phyloP scores from a whole-genome alignment of 495 filamentous ascomycete genomes.

The Tuber melanosporum region DNA sequence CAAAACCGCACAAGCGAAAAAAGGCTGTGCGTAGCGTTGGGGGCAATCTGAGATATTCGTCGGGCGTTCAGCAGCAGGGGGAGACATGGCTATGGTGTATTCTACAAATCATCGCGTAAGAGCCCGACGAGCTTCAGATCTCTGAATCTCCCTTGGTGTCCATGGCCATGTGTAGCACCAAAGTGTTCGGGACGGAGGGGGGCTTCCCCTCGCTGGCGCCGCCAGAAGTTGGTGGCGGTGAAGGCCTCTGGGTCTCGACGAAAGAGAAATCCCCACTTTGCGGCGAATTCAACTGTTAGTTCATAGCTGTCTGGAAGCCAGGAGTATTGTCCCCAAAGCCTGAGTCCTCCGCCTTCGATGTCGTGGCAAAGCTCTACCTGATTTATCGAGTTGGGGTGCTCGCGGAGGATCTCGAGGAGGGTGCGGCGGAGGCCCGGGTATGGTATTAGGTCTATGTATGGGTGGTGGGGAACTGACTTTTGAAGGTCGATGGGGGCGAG shows the following conservation, averaged over 20 bases:
- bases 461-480: slow-evolving; percentile 27
- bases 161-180: slow-evolving; percentile 4
- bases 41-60: background rate
- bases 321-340: slow-evolving; percentile 25
- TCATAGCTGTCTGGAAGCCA: slow-evolving; percentile 23
- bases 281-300: slow-evolving; percentile 20
- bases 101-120: slow-evolving; percentile 3
- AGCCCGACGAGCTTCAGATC: slow-evolving; percentile 13
- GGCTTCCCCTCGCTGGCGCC: slow-evolving; percentile 11
- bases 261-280: slow-evolving; percentile 26
- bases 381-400: slow-evolving; percentile 15
- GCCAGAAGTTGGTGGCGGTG: slow-evolving; percentile 18
- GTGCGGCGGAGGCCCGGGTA: slow-evolving; percentile 23
- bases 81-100: background rate
- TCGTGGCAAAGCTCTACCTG: slow-evolving; percentile 25
- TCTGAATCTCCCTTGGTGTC: background rate
- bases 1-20: background rate
- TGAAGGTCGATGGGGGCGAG: slow-evolving; percentile 20
- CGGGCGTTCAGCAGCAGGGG: background rate
- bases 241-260: slow-evolving; percentile 13
- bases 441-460: slow-evolving; percentile 36
- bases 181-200: slow-evolving; percentile 14
- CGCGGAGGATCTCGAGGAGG: slow-evolving; percentile 17
- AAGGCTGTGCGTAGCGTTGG: background rate
- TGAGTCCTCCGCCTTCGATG: slow-evolving; percentile 22